Evolutionary conservation across 495 filamentous ascomycete genomes (phyloP).

Genomic region (Cenococcum geophilum): DNA sequence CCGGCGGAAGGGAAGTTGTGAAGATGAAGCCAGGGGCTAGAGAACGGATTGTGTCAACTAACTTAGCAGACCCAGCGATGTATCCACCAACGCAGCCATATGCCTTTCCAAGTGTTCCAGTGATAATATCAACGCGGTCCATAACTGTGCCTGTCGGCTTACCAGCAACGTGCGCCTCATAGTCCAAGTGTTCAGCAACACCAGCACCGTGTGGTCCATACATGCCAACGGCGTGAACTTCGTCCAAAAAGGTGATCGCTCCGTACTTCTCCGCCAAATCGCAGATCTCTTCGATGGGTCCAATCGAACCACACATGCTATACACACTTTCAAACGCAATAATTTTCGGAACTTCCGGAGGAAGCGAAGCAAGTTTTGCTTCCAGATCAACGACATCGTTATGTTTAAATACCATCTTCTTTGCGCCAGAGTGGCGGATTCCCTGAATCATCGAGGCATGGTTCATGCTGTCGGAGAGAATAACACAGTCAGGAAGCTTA

Average conservation of each 20-base stretch:
- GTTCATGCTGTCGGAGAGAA: constrained; percentile 89
- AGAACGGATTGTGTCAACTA: constrained; percentile 94
- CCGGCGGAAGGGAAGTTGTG: constrained; percentile 91
- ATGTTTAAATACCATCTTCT: constrained; percentile 98
- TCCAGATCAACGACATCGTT: constrained; percentile 90
- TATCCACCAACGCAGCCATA: constrained; percentile 98
- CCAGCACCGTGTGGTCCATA: constrained; percentile 95
- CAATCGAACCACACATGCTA: constrained; percentile 97
- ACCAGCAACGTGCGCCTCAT: constrained; percentile 64
- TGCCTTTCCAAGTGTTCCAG: constrained; percentile 92
- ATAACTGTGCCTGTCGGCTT: constrained; percentile 76
- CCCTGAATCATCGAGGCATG: constrained; percentile 99
- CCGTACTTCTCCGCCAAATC: constrained; percentile 97
- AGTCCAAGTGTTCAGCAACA: constrained; percentile 96
- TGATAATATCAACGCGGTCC: constrained; percentile 96
- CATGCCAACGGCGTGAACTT: constrained; percentile 99
- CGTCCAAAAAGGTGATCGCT: constrained; percentile 93
- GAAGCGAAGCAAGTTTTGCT: constrained; percentile 79
- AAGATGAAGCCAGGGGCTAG: constrained; percentile 98
- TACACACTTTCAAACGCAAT: constrained; percentile 99
- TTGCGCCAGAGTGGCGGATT: constrained; percentile 91
- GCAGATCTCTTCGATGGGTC: constrained; percentile 90
- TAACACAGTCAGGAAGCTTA: constrained; percentile 93
- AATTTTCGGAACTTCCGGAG: constrained; percentile 81
- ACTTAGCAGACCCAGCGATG: constrained; percentile 80